These are phyloP conservation scores for Penicillium samsonianum DNA, from an alignment of 495 filamentous ascomycete species.

Conservation along the genomic window DNA sequence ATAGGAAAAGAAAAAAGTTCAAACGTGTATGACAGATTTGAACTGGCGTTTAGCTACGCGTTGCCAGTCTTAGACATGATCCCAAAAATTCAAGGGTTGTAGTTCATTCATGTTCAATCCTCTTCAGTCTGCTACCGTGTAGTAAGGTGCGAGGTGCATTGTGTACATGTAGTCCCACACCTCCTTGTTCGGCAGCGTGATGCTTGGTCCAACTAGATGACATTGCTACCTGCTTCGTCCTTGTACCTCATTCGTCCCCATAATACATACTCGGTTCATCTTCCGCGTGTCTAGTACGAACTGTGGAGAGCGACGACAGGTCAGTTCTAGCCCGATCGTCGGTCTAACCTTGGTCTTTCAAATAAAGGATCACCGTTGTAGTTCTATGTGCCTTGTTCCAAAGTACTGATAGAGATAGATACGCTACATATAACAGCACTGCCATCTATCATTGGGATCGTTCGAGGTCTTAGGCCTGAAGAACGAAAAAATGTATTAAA, in stretches of 20 bases:
- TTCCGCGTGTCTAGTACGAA: background rate
- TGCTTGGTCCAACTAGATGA: background rate
- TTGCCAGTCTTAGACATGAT: slow-evolving; percentile 17
- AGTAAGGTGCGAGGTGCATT: background rate
- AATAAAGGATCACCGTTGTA: background rate
- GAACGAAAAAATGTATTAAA: background rate
- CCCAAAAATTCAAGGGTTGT: slow-evolving; percentile 17
- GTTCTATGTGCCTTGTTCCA: background rate
- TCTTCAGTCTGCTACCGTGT: background rate
- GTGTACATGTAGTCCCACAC: background rate
- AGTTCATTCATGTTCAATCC: slow-evolving; percentile 14
- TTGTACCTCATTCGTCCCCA: background rate
- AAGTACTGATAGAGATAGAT: background rate
- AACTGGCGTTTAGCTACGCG: slow-evolving; percentile 13
- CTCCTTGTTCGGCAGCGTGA: background rate
- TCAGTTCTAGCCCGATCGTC: background rate
- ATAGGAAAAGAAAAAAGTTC: slow-evolving; percentile 39
- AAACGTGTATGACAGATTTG: slow-evolving; percentile 33
- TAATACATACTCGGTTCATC: background rate
- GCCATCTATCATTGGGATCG: no score
- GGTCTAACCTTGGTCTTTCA: background rate
- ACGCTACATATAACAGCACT: background rate
- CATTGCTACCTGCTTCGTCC: background rate
- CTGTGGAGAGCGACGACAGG: background rate
- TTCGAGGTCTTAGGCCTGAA: background rate